Conservation (phyloP, 2,329 filamentous ascomycete genomes). For the Epichloe coenophiala region DNA sequence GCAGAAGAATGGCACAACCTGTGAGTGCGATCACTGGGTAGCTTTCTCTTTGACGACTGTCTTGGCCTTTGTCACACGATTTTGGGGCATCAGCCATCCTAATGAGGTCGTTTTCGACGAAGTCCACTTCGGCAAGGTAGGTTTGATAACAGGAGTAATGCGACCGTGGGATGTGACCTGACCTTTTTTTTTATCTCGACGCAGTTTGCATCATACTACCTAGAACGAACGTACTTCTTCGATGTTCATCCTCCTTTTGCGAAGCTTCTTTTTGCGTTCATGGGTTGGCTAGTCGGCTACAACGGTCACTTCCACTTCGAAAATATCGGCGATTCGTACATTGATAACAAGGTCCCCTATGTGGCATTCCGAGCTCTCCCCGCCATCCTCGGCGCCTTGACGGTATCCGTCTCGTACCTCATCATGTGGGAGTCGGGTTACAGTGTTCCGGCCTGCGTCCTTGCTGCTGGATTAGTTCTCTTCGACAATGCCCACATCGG, state of each 20-base stretch:
- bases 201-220: slow-evolving; percentile 67
- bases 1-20: slow-evolving; percentile 24
- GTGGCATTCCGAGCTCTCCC: slow-evolving; percentile 87
- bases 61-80: slow-evolving; percentile 80
- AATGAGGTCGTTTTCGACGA: slow-evolving; percentile 98
- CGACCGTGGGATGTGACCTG: background rate
- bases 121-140: slow-evolving; percentile 97
- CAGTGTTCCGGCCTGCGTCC: slow-evolving; percentile 79
- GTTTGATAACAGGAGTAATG: slow-evolving; percentile 12
- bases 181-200: background rate
- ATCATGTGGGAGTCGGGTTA: slow-evolving; percentile 99
- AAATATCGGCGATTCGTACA: slow-evolving; percentile 98
- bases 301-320: slow-evolving; percentile 97
- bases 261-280: slow-evolving; percentile 92
- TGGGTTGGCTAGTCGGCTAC: slow-evolving; percentile 95
- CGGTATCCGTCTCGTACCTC: slow-evolving; percentile 83
- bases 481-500: slow-evolving; percentile 97
- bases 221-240: slow-evolving; percentile 98
- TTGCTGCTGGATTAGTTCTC: slow-evolving; percentile 74
- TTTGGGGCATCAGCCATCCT: slow-evolving; percentile 92
- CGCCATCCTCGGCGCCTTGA: slow-evolving; percentile 80
- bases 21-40: slow-evolving; percentile 77
- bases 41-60: slow-evolving; percentile 64
- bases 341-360: slow-evolving; percentile 92
- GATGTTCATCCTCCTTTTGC: slow-evolving; percentile 97